Percentiles rank a stretch among this genome's conserved stretches.
Conservation (phyloP, 345 rosid species). For the Geranium brycei region DNA sequence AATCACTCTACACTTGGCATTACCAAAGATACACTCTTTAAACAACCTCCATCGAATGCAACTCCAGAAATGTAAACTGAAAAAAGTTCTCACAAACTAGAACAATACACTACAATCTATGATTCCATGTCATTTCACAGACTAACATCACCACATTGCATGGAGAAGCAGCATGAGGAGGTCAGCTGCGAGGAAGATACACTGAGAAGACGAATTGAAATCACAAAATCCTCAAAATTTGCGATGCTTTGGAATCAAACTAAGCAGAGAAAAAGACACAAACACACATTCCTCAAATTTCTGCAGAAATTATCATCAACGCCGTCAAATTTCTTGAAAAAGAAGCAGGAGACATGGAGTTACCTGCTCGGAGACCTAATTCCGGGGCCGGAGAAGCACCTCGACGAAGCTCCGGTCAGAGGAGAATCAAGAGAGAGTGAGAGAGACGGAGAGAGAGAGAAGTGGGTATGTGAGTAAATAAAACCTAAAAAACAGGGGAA, state of each 20-base stretch:
- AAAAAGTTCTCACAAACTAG: background rate
- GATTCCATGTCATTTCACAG: background rate
- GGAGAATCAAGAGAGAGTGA: background rate
- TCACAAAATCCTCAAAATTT: background rate
- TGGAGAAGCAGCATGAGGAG: background rate
- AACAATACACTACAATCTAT: background rate
- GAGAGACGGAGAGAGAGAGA: background rate
- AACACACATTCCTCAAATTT: background rate
- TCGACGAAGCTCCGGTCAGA: background rate
- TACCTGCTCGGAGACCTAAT: slow-evolving; percentile 18
- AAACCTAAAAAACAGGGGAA: background rate
- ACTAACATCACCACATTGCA: background rate
- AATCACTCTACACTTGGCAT: background rate
- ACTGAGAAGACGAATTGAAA: background rate
- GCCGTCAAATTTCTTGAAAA: background rate
- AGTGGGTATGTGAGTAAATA: background rate
- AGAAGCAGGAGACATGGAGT: slow-evolving; percentile 8
- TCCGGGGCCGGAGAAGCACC: background rate
- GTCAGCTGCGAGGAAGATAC: background rate
- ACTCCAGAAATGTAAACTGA: background rate
- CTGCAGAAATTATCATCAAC: background rate
- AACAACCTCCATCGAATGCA: background rate
- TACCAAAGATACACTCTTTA: background rate
- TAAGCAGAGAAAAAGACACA: background rate
- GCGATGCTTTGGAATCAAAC: background rate